Base-by-base conservation (phyloP, 2,329 filamentous ascomycete genomes). In the Sporothrix luriei region DNA sequence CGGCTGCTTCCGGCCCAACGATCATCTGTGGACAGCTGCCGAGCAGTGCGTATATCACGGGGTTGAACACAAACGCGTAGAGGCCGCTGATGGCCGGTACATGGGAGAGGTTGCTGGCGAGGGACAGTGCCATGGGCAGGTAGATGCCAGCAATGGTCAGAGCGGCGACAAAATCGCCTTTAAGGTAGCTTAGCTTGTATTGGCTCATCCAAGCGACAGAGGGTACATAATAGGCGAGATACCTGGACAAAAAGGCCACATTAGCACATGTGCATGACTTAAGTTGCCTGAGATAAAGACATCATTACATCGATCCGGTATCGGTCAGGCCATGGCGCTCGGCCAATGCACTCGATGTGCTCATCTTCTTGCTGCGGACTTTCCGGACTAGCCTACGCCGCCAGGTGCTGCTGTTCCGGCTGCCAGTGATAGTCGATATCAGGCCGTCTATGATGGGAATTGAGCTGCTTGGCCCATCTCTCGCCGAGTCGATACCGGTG, bases 71-170 rank as follows among this genome's bases (percentile, higher is more conserved):
- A 78, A 97, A 98, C 19, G 92, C 88, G 80, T 98, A 99, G 3
- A 99, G 85, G 0, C 95, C 95, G 76, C 97, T 94, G 75, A 98
- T 94, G 0, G 95, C 91, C 10, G 94, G 93, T 1, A 97, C 88
- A 77, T 98, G 95, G 6, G 91, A 93, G 54, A 99, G 88, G 77
- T 98, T 98, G 52, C 92, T 89, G 69, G 95, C 93, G 73, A 96
- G 90, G 0, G 95, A 98, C 16, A 99, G 86, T 0, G 93, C 91
- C 94, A 99, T 97, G 66, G 95, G 95, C 49, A 99, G 91, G 79
- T 99, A 99, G 82, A 99, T 95, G 33, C 94, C 97, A n/a, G 94
- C 92, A 82, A 99, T 90, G n/a, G 95, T 98, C 72, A 98, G 79
- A 64, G 94, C 94, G 10, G 94, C 91, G 16, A 97, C 84, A 21